Percentiles rank a stretch among this genome's conserved stretches.
Evolutionary conservation across 108 stramenopile genomes (phyloP).

Genomic region (Discostella stelligeroides): DNA sequence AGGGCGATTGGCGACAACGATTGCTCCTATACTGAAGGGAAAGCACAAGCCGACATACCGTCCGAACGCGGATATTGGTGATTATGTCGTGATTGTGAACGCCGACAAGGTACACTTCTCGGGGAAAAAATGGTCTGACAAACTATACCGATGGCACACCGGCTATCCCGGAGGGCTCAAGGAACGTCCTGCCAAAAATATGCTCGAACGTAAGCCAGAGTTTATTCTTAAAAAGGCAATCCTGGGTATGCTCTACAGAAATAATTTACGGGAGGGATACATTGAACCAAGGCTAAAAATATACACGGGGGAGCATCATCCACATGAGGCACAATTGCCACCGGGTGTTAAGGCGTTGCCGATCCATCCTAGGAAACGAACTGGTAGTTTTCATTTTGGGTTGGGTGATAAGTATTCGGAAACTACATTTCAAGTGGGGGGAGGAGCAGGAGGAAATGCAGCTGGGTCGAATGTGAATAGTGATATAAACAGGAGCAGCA

Average conservation of each 20-base stretch:
- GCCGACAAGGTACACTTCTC: slow-evolving; percentile 90
- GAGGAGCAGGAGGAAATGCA: no score
- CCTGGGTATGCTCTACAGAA: slow-evolving; percentile 87
- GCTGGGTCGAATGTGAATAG: slow-evolving; percentile 15
- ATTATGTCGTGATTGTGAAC: slow-evolving; percentile 93
- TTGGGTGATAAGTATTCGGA: slow-evolving; percentile 50
- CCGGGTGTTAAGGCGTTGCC: slow-evolving; percentile 28
- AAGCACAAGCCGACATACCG: slow-evolving; percentile 96
- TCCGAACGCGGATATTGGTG: slow-evolving; percentile 94
- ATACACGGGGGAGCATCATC: slow-evolving; percentile 82
- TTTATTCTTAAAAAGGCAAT: slow-evolving; percentile 82
- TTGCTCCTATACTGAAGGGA: slow-evolving; percentile 88
- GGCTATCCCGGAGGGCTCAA: slow-evolving; percentile 95
- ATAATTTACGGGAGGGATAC: slow-evolving; percentile 73
- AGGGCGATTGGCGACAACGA: slow-evolving; percentile 89
- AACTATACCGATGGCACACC: slow-evolving; percentile 95
- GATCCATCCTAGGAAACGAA: slow-evolving; percentile 54
- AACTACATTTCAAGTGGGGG: slow-evolving; percentile 43
- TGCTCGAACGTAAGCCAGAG: slow-evolving; percentile 85
- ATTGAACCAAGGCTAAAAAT: slow-evolving; percentile 85
- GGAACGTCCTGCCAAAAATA: slow-evolving; percentile 78
- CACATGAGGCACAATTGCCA: slow-evolving; percentile 78
- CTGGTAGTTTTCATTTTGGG: slow-evolving; percentile 75
- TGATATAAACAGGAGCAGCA: background rate
- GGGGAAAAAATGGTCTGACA: slow-evolving; percentile 91